Percentiles rank a stretch among this genome's conserved stretches.
These are phyloP conservation scores for Trichoderma erinaceum DNA, from an alignment of 495 filamentous ascomycete species.

Conservation along the genomic window DNA sequence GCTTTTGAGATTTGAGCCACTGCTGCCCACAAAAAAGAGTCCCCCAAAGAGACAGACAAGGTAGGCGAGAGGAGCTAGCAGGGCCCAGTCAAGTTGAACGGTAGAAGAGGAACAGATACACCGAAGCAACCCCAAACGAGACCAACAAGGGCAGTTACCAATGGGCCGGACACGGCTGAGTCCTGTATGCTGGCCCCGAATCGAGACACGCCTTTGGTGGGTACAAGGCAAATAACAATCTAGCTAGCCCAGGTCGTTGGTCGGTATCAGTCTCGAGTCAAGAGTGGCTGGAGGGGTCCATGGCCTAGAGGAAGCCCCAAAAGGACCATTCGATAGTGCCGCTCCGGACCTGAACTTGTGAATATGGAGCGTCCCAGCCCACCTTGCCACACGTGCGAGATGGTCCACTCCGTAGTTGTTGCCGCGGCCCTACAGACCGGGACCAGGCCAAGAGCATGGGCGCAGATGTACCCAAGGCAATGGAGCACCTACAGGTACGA, in stretches of 20 bases:
- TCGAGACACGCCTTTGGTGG: neutral
- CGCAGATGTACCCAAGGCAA: neutral
- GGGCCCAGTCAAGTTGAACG: slow-evolving; percentile 1
- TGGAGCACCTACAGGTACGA: neutral
- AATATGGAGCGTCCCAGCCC: slow-evolving; percentile 3
- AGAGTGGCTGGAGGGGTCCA: slow-evolving; percentile 11
- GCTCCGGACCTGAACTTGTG: slow-evolving; percentile 11
- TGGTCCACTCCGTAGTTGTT: slow-evolving; percentile 2
- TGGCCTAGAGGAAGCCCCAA: slow-evolving; percentile 11
- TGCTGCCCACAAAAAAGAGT: neutral
- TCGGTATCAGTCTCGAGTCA: slow-evolving; percentile 13
- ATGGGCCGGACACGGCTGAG: slow-evolving; percentile 12
- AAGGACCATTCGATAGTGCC: slow-evolving; percentile 13
- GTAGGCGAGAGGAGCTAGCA: neutral
- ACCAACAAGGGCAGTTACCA: slow-evolving; percentile 14
- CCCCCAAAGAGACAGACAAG: neutral
- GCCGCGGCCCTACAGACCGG: slow-evolving; percentile 13
- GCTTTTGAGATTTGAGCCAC: slow-evolving; percentile 10
- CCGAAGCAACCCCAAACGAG: slow-evolving; percentile 14
- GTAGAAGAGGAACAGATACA: slow-evolving; percentile 6
- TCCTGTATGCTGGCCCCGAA: neutral
- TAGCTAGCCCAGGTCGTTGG: neutral
- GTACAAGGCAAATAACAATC: slow-evolving; percentile 11
- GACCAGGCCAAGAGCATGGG: neutral
- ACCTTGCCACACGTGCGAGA: slow-evolving; percentile 9